phyloP scores from a whole-genome alignment of 257 asterid genomes.

The Thymus quinquecostatus region DNA sequence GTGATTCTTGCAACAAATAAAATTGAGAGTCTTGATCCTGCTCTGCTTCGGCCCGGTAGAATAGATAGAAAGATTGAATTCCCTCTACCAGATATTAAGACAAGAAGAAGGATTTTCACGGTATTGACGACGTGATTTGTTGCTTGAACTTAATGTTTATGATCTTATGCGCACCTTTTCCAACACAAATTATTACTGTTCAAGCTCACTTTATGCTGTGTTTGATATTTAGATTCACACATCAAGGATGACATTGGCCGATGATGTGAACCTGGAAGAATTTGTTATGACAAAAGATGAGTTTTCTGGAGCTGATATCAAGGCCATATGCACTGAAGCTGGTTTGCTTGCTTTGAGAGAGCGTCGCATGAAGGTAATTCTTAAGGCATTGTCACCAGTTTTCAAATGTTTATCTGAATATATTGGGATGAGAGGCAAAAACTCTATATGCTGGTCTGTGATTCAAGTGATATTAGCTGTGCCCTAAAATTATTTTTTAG shows the following conservation, averaged over 20 bases:
- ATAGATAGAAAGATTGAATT: conserved; percentile 89
- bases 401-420: neutral
- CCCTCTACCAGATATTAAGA: conserved; percentile 91
- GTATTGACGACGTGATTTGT: conserved; percentile 39
- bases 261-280: conserved; percentile 91
- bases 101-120: conserved; percentile 86
- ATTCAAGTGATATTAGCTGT: neutral
- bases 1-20: conserved; percentile 93
- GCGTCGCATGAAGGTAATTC: conserved; percentile 85
- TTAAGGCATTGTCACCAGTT: neutral
- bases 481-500: neutral
- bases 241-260: conserved; percentile 86
- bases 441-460: neutral
- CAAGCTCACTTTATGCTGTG: conserved; percentile 10
- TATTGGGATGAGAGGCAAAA: neutral
- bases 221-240: conserved; percentile 75
- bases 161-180: neutral
- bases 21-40: conserved; percentile 91
- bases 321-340: conserved; percentile 96
- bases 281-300: conserved; percentile 94
- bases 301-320: conserved; percentile 95
- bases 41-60: conserved; percentile 90
- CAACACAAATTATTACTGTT: neutral
- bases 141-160: neutral
- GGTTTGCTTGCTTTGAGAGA: conserved; percentile 93